phyloP scores from a whole-genome alignment of 805 yeast species.

The Ogataea methylovora region DNA sequence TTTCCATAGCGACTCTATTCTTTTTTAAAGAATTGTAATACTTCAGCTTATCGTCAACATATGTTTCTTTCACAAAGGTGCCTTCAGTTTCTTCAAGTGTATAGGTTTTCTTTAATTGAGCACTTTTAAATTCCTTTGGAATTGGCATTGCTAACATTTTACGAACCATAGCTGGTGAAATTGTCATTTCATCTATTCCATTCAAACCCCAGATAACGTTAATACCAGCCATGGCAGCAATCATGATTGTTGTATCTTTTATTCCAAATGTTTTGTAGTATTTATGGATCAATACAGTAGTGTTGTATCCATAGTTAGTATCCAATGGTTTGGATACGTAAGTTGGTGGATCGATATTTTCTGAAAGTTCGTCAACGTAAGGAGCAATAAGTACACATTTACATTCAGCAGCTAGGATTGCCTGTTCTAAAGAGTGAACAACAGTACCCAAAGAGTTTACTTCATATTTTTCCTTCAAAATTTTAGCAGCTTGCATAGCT shows the following conservation, averaged over 20 bases:
- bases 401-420: constrained; percentile 29
- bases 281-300: constrained; percentile 23
- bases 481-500: constrained; percentile 24
- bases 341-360: constrained; percentile 18
- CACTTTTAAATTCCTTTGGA: constrained; percentile 19
- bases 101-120: constrained; percentile 10
- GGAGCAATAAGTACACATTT: constrained; percentile 27
- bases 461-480: constrained; percentile 14
- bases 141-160: constrained; percentile 16
- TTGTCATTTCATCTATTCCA: constrained; percentile 29
- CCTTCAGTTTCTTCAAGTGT: constrained; percentile 16
- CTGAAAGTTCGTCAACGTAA: constrained; percentile 24
- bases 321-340: constrained; percentile 15
- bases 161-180: constrained; percentile 21
- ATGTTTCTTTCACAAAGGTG: constrained; percentile 11
- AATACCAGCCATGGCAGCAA: constrained; percentile 27
- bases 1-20: constrained; percentile 11
- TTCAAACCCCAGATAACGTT: constrained; percentile 20
- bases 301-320: constrained; percentile 20
- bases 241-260: constrained; percentile 21
- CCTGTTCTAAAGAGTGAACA: constrained; percentile 28
- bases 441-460: constrained; percentile 29
- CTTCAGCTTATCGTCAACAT: constrained; percentile 12
- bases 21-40: constrained; percentile 8
- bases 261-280: constrained; percentile 24